phyloP scores from a whole-genome alignment of 352 stramenopile species.

The Elongisporangium anandrum region DNA sequence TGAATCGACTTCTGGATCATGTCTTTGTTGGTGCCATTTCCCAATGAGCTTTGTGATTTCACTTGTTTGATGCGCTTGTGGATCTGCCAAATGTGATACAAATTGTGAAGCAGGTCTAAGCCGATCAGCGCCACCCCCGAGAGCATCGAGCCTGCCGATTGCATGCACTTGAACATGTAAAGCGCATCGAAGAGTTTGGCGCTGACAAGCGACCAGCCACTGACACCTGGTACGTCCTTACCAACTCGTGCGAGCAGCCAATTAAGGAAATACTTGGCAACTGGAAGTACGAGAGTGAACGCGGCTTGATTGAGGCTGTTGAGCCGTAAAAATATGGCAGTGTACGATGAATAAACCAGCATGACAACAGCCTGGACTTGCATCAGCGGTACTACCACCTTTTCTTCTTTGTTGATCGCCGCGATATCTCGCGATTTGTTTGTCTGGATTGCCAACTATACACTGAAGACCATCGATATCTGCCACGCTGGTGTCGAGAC shows the following conservation, averaged over 20 bases:
- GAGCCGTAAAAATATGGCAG: constrained; percentile 11
- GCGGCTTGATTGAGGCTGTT: background rate
- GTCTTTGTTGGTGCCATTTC: too few relatives aligned
- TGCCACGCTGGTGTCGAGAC: background rate
- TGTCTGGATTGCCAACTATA: too few relatives aligned
- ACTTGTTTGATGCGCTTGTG: background rate
- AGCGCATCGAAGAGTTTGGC: background rate
- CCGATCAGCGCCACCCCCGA: too few relatives aligned
- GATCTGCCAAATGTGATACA: background rate
- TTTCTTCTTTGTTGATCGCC: background rate
- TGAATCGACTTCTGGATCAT: too few relatives aligned
- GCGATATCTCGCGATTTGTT: background rate
- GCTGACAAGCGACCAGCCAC: background rate
- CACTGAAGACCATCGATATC: background rate
- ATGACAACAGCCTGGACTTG: constrained; percentile 14
- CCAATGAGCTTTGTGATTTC: background rate
- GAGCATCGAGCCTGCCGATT: too few relatives aligned
- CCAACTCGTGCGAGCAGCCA: background rate
- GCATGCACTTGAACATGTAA: background rate
- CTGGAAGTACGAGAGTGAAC: background rate
- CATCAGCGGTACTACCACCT: background rate
- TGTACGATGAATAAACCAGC: constrained; percentile 27
- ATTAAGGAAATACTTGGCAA: background rate
- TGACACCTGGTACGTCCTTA: background rate
- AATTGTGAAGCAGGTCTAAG: too few relatives aligned